Conservation (phyloP, 805 yeast species). For the Zygotorulaspora florentina region DNA sequence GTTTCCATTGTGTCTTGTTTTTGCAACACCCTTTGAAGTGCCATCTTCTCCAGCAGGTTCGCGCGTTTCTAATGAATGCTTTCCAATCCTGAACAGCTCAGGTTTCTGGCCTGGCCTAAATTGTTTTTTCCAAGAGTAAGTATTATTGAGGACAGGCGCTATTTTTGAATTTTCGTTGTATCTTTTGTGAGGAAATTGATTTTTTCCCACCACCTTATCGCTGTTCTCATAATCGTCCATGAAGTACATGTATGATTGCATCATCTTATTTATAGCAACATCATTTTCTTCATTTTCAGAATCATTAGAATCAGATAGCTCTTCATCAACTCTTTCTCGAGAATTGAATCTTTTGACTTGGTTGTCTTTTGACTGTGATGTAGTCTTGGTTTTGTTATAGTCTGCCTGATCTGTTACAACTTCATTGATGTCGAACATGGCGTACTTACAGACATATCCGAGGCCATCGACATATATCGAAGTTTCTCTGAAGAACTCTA, state of each 20-base stretch:
- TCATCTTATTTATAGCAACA: slow-evolving; percentile 72
- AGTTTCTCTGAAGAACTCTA: slow-evolving; percentile 87
- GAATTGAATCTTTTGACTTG: slow-evolving; percentile 11
- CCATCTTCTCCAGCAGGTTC: slow-evolving; percentile 1
- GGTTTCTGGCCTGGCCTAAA: slow-evolving; percentile 33
- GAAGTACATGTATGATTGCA: slow-evolving; percentile 83
- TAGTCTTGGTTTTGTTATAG: slow-evolving; percentile 24
- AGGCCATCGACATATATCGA: slow-evolving; percentile 90
- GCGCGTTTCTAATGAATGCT: slow-evolving; percentile 9
- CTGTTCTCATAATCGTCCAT: slow-evolving; percentile 71
- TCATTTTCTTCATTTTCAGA: slow-evolving; percentile 16
- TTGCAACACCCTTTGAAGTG: background rate
- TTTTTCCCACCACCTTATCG: slow-evolving; percentile 36
- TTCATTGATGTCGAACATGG: slow-evolving; percentile 69
- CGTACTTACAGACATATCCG: slow-evolving; percentile 91
- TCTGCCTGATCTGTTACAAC: slow-evolving; percentile 15
- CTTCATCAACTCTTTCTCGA: slow-evolving; percentile 13
- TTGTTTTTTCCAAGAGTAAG: slow-evolving; percentile 36
- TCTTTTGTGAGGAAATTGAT: slow-evolving; percentile 26
- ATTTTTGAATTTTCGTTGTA: slow-evolving; percentile 4
- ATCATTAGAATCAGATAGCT: slow-evolving; percentile 11
- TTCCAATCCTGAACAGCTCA: slow-evolving; percentile 21
- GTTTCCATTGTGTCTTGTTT: slow-evolving; percentile 1
- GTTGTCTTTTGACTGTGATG: slow-evolving; percentile 3
- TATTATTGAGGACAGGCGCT: slow-evolving; percentile 10